phyloP scores from a whole-genome alignment of 1,284 basidiomycete species.

The Apiotrichum mycotoxinovorans region DNA sequence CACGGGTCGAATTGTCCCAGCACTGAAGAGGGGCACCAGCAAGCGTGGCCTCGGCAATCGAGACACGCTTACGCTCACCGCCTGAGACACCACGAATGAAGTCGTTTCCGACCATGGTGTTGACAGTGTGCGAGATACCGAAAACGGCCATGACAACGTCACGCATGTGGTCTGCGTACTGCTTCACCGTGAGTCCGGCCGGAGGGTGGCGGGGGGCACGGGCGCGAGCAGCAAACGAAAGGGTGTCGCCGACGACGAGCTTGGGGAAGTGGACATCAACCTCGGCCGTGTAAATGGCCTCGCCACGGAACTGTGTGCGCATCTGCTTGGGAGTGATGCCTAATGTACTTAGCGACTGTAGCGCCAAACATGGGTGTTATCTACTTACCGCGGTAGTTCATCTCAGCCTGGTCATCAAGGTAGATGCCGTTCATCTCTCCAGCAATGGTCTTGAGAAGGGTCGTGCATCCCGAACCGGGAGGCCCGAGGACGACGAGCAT shows the following conservation, averaged over 20 bases:
- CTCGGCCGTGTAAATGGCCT: slow-evolving; percentile 52
- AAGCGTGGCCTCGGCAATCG: slow-evolving; percentile 53
- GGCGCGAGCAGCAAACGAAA: slow-evolving; percentile 44
- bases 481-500: slow-evolving; percentile 58
- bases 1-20: slow-evolving; percentile 55
- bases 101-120: slow-evolving; percentile 52
- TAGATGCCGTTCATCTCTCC: slow-evolving; percentile 56
- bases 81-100: slow-evolving; percentile 55
- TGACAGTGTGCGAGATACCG: slow-evolving; percentile 55
- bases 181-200: slow-evolving; percentile 43
- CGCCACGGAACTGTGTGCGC: slow-evolving; percentile 47
- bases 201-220: slow-evolving; percentile 49
- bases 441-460: slow-evolving; percentile 56
- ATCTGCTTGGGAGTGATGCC: slow-evolving; percentile 49
- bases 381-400: slow-evolving; percentile 48
- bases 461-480: slow-evolving; percentile 62
- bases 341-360: slow-evolving; percentile 3
- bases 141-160: slow-evolving; percentile 55
- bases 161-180: slow-evolving; percentile 51
- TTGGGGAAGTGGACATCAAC: slow-evolving; percentile 57
- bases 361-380: neutral
- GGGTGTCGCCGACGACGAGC: slow-evolving; percentile 53
- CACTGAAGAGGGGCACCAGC: slow-evolving; percentile 47
- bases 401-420: slow-evolving; percentile 45
- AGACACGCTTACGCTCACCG: slow-evolving; percentile 57